These are phyloP conservation scores for Fusarium heterosporum DNA, from an alignment of 2,329 filamentous ascomycete genomes.

Conservation along the genomic window DNA sequence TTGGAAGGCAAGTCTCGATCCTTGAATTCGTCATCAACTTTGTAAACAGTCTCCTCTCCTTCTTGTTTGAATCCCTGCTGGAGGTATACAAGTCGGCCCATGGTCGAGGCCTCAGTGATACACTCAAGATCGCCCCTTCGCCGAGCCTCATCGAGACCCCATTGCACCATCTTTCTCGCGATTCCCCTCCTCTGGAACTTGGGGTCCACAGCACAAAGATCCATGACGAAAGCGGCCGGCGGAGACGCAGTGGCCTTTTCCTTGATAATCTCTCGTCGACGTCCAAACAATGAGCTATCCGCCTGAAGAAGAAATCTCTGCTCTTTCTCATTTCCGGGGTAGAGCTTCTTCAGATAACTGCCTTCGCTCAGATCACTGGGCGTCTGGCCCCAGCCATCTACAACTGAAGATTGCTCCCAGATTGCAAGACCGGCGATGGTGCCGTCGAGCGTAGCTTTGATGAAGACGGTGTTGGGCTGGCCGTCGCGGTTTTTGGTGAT, in stretches of 20 bases:
- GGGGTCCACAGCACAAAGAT: conserved; percentile 65
- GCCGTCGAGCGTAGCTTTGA: conserved; percentile 63
- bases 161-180: conserved; percentile 58
- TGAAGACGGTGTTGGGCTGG: conserved; percentile 62
- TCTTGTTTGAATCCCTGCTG: conserved; percentile 59
- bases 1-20: conserved; percentile 55
- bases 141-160: conserved; percentile 59
- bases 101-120: conserved; percentile 59
- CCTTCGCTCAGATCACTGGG: conserved; percentile 49
- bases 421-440: conserved; percentile 65
- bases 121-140: conserved; percentile 56
- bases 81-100: conserved; percentile 61
- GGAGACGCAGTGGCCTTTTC: conserved; percentile 53
- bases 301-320: conserved; percentile 61
- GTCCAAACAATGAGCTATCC: conserved; percentile 57
- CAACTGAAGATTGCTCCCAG: conserved; percentile 64
- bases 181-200: conserved; percentile 63
- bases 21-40: conserved; percentile 58
- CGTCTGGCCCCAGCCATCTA: conserved; percentile 60
- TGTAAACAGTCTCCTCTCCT: conserved; percentile 56
- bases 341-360: conserved; percentile 52
- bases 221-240: conserved; percentile 63
- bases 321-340: conserved; percentile 58
- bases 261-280: conserved; percentile 56
- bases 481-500: conserved; percentile 57